Base-by-base conservation (phyloP, 1,139 yeast genomes). In the Geotrichum carabidarum region DNA sequence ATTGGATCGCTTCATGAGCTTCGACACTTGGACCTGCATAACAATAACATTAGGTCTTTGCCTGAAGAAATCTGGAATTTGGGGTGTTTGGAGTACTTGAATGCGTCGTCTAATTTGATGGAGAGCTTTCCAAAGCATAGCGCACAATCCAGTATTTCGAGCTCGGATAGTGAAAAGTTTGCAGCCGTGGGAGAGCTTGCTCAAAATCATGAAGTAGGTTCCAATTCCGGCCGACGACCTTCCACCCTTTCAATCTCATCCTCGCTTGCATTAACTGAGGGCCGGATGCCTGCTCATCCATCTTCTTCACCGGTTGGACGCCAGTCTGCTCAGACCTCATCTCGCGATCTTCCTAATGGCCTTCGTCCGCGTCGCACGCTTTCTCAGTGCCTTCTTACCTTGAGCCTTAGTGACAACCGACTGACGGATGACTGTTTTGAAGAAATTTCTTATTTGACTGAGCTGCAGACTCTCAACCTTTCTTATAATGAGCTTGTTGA, bases 401-500 rank as follows among this genome's bases (percentile, higher is more conserved):
- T 94, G 50, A 78, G 82, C 42, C 74, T 88, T 36, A 86, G 95
- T 8, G 99, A 93, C 66, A 93, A 94, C 68, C 82, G 91, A 59
- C 77, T 94, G 45, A 79, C 78, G 44, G 96, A 90, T 65, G 86
- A 86, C 8, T 81, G 84, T 59, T 85, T 91, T 71, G 86, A 85
- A 50, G 76, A 82, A 5, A 74, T 93, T 42, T 78, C 89, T 12
- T 72, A 78, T 52, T 78, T 88, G 59, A 68, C 74, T 1, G 80
- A 83, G 51, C 72, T 93, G 59, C 81, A 79, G 58, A 71, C 78
- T 1, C 74, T 93, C 61, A 90, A 93, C 63, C 68, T 93, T 57
- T 82, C 96, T 0, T 91, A 91, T 68, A 94, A 93, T 65, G 93
- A 84, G 60, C 70, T 94, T 44, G 73, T 84, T 47, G 98, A 93